Evolutionary conservation across 2,329 filamentous ascomycete genomes (phyloP).

Genomic region (Penicillium corylophilum): DNA sequence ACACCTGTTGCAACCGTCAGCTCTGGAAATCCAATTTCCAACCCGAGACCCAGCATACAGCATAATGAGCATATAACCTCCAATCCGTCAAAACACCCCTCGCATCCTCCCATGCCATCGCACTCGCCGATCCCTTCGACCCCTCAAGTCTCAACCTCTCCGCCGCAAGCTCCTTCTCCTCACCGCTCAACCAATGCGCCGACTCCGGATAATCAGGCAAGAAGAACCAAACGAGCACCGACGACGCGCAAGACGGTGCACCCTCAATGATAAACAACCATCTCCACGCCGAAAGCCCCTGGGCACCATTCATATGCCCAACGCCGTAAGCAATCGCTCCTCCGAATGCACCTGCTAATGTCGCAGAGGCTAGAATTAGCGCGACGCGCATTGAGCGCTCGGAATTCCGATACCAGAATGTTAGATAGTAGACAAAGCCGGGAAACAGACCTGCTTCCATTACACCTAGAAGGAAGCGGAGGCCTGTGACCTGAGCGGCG

Average conservation of each 20-base stretch:
- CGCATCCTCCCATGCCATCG: conserved; percentile 51
- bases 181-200: conserved; percentile 44
- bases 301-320: conserved; percentile 34
- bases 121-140: conserved; percentile 31
- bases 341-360: conserved; percentile 55
- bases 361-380: conserved; percentile 55
- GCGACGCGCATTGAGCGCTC: conserved; percentile 61
- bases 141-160: conserved; percentile 46
- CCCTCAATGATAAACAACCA: conserved; percentile 52
- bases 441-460: conserved; percentile 54
- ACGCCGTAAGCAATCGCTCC: conserved; percentile 56
- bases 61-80: conserved; percentile 54
- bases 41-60: conserved; percentile 34
- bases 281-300: conserved; percentile 41
- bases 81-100: conserved; percentile 51
- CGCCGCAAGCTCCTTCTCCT: conserved; percentile 46
- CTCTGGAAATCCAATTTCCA: background rate
- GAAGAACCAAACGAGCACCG: conserved; percentile 46
- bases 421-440: conserved; percentile 49
- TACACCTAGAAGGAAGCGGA: conserved; percentile 52
- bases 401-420: conserved; percentile 57
- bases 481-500: conserved; percentile 45
- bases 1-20: conserved; percentile 39
- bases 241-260: conserved; percentile 37
- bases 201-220: conserved; percentile 53